Base-by-base conservation (phyloP, 495 filamentous ascomycete species). In the Rhizodiscina lignyota region DNA sequence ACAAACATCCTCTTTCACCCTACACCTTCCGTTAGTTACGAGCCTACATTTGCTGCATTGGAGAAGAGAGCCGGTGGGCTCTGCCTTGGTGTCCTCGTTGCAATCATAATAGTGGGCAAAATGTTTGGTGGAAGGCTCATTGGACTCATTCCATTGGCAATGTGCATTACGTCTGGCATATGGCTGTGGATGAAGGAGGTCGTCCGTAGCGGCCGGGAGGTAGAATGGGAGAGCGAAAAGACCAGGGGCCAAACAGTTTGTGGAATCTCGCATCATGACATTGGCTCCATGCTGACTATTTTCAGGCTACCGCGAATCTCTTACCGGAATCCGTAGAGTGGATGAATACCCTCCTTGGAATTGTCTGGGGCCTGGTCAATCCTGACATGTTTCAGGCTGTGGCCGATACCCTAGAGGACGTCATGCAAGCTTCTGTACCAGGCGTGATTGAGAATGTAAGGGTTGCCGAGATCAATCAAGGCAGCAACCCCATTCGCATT, bases 1-100 rank as follows among this genome's bases (percentile, higher is more conserved):
- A 96, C 87, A 1, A 94, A 94, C 44, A 74, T 96, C 21, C 72
- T 96, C 19, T 94, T 94, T 56, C 84, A 94, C 50, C 86, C 89
- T 0, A 96, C 87, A 0, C 87, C 87, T 0, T 76, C 79, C 1
- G 64, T 94, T 35, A 77, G 74, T 47, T 91, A 81, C 39, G 76
- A 84, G 52, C 83, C 86, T 4, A 91, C 83, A 65, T 93, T 79
- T 58, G 70, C 65, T 12, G 44, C 67, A 5, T 49, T 96, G 48
- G 83, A 94, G 53, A 74, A 68, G 39, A 62, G 74, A 32, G 80
- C 76, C 13, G 73, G 63, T 19, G 59, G 63, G 0, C 55, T 93
- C 6, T 82, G 79, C 46, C 62, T 69, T 26, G 73, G 59, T 3
- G 69, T 94, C 18, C 67, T 80, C 20, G 50, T 77, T 21, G 69